Evolutionary conservation across 2,329 filamentous ascomycete genomes (phyloP).

Genomic region (Emmonsia crescens): DNA sequence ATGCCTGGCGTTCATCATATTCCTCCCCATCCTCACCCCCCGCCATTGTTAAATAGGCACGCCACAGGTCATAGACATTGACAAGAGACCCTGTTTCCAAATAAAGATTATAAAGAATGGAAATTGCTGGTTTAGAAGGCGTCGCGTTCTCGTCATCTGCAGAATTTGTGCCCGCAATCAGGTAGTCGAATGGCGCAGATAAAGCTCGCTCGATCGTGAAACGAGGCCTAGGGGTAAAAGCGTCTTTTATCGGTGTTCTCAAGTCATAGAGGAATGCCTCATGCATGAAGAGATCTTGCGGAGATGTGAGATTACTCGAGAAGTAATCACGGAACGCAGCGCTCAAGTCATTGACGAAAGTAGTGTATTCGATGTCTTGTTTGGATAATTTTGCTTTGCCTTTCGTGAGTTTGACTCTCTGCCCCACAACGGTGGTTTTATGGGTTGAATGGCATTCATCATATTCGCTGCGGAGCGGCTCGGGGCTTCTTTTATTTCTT

Average conservation of each 20-base stretch:
- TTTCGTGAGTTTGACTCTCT: slow-evolving; percentile 49
- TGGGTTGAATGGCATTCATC: slow-evolving; percentile 51
- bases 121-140: slow-evolving; percentile 45
- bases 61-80: slow-evolving; percentile 52
- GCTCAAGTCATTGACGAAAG: slow-evolving; percentile 40
- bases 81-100: slow-evolving; percentile 51
- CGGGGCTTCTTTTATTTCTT: slow-evolving; percentile 36
- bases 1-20: slow-evolving; percentile 27
- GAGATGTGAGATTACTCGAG: slow-evolving; percentile 35
- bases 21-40: slow-evolving; percentile 22
- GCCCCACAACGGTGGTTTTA: slow-evolving; percentile 48
- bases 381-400: slow-evolving; percentile 44
- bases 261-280: slow-evolving; percentile 51
- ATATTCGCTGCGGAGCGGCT: slow-evolving; percentile 60
- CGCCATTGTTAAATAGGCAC: slow-evolving; percentile 48
- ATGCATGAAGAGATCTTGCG: slow-evolving; percentile 42
- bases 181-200: slow-evolving; percentile 49
- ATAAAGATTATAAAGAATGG: slow-evolving; percentile 52
- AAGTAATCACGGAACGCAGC: slow-evolving; percentile 38
- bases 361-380: slow-evolving; percentile 45
- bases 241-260: slow-evolving; percentile 45
- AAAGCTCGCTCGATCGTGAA: slow-evolving; percentile 51
- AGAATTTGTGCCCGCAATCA: slow-evolving; percentile 39
- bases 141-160: slow-evolving; percentile 31
- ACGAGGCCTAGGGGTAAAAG: slow-evolving; percentile 48